These are phyloP conservation scores for Jatropha podagrica DNA, from an alignment of 441 rosid genomes.

Conservation along the genomic window DNA sequence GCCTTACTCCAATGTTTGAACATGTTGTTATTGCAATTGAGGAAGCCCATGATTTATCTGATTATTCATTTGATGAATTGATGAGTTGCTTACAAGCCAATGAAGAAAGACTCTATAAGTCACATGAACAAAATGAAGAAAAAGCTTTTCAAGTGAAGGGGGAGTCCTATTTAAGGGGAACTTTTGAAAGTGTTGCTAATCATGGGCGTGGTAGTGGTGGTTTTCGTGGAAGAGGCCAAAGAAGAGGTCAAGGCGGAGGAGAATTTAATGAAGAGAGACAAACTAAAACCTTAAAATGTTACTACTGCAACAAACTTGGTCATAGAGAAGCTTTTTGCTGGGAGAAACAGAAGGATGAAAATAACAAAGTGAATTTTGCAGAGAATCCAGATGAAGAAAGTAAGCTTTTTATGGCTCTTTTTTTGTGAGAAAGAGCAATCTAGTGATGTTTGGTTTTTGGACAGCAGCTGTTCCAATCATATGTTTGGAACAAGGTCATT, in stretches of 20 bases:
- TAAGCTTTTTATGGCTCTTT: not conserved
- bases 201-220: not conserved
- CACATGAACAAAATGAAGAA: not conserved
- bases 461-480: not conserved
- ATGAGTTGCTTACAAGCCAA: not conserved
- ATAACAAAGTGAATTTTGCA: not conserved
- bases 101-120: not conserved
- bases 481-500: not conserved
- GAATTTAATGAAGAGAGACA: not conserved
- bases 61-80: conserved; percentile 5
- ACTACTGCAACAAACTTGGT: not conserved
- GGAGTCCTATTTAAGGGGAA: not conserved
- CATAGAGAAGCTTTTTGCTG: not conserved
- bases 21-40: not conserved
- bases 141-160: conserved; percentile 1
- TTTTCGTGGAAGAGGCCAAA: too few relatives aligned
- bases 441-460: not conserved
- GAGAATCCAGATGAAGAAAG: not conserved
- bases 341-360: not conserved
- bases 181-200: not conserved
- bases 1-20: not conserved
- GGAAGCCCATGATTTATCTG: not conserved
- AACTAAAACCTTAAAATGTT: not conserved
- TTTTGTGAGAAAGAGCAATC: too few relatives aligned
- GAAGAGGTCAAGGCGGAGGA: not conserved